phyloP scores from a whole-genome alignment of 1,284 basidiomycete genomes.

The Cutaneotrichosporon daszewskae region DNA sequence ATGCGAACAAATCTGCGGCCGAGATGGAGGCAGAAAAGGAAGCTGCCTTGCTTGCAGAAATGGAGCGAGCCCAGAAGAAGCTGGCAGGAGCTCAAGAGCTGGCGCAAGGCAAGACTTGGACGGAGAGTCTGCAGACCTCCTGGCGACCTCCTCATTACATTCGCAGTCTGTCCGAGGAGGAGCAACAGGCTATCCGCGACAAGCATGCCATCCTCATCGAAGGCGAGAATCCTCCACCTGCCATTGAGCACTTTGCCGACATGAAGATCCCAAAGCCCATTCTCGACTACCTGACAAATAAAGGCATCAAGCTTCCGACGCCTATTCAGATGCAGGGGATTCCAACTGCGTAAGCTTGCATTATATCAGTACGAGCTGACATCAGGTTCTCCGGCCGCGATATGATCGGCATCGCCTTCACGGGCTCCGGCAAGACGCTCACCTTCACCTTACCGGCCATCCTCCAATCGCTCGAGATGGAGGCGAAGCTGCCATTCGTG shows the following conservation, averaged over 20 bases:
- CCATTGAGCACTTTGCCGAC: conserved; percentile 87
- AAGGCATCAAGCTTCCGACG: conserved; percentile 80
- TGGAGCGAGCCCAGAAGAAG: conserved; percentile 76
- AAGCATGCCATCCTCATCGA: conserved; percentile 89
- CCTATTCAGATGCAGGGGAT: conserved; percentile 98
- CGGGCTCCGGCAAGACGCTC: conserved; percentile 87
- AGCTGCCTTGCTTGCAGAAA: conserved; percentile 82
- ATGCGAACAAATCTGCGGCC: conserved; percentile 74
- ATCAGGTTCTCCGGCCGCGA: conserved; percentile 78
- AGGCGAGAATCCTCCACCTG: conserved; percentile 82
- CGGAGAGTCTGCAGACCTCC: conserved; percentile 77
- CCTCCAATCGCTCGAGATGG: conserved; percentile 91
- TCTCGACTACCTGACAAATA: conserved; percentile 71
- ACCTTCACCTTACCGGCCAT: conserved; percentile 90
- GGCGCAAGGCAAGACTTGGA: conserved; percentile 86
- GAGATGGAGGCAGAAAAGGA: conserved; percentile 84
- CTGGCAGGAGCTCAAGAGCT: conserved; percentile 87
- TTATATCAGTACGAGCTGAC: conserved; percentile 41
- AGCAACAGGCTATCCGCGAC: conserved; percentile 71
- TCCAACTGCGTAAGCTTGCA: conserved; percentile 84
- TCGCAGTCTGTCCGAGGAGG: conserved; percentile 60
- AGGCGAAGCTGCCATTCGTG: conserved; percentile 78
- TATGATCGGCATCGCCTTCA: conserved; percentile 91
- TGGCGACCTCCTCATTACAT: conserved; percentile 87
- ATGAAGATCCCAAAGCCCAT: conserved; percentile 93